phyloP scores from a whole-genome alignment of 2,329 filamentous ascomycete genomes.

The Ophiognomonia clavigignenti-juglandacearum region DNA sequence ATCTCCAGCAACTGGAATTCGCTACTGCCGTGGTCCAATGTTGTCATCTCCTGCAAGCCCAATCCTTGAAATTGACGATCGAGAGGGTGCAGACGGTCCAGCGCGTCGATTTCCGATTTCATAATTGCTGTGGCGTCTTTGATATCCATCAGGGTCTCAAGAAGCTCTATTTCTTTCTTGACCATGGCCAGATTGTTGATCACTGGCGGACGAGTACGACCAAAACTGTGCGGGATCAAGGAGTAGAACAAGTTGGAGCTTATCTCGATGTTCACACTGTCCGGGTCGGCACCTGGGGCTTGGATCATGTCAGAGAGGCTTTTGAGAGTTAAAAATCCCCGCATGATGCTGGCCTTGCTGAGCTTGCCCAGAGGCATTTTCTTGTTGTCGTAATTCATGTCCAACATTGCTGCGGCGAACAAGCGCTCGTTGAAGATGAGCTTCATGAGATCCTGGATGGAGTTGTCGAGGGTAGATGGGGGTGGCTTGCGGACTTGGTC shows the following conservation, averaged over 20 bases:
- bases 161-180: conserved; percentile 72
- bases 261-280: conserved; percentile 43
- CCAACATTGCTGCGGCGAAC: conserved; percentile 62
- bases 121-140: conserved; percentile 75
- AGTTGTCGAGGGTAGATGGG: conserved; percentile 52
- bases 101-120: conserved; percentile 54
- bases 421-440: conserved; percentile 79
- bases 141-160: conserved; percentile 81
- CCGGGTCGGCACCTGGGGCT: conserved; percentile 39
- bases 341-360: conserved; percentile 69
- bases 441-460: conserved; percentile 65
- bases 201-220: conserved; percentile 66
- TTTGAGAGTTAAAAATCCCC: conserved; percentile 73
- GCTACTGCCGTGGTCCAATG: conserved; percentile 48
- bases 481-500: conserved; percentile 27
- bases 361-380: conserved; percentile 83
- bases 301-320: conserved; percentile 65
- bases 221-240: conserved; percentile 76
- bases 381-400: conserved; percentile 66
- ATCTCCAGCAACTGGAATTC: conserved; percentile 63
- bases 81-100: conserved; percentile 54
- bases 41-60: conserved; percentile 70
- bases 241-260: conserved; percentile 78
- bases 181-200: conserved; percentile 53
- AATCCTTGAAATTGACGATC: conserved; percentile 71